A percentile compares a stretch with the other conserved stretches of the same genome.
Conservation (phyloP, 768 basidiomycete genomes). For the Pilatotrama ljubarskyi region DNA sequence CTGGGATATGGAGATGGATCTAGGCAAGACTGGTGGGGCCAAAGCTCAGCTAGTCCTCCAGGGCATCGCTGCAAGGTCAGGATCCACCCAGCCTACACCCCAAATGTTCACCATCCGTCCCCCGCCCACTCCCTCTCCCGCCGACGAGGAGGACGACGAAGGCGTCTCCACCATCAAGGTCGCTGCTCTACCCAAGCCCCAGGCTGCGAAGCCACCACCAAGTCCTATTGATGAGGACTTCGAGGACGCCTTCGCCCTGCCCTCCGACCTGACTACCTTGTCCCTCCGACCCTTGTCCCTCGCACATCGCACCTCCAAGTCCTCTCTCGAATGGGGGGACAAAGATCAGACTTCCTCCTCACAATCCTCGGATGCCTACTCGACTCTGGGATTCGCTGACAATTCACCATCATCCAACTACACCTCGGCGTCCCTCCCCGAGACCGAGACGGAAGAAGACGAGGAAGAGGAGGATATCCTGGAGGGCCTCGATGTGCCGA, state of each 20-base stretch:
- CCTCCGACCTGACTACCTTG: conserved; percentile 76
- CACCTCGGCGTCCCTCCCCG: conserved; percentile 62
- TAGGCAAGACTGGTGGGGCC: conserved; percentile 57
- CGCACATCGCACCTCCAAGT: conserved; percentile 77
- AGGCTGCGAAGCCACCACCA: conserved; percentile 33
- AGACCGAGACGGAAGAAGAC: conserved; percentile 67
- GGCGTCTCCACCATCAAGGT: conserved; percentile 85
- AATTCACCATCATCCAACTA: conserved; percentile 60
- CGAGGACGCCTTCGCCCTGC: conserved; percentile 80
- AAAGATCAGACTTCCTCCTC: conserved; percentile 71
- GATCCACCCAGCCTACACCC: conserved; percentile 35
- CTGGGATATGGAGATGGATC: conserved; percentile 79
- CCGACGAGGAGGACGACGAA: conserved; percentile 74
- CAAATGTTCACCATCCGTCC: conserved; percentile 67
- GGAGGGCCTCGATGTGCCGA: conserved; percentile 79
- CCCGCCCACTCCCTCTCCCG: conserved; percentile 49
- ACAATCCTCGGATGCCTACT: conserved; percentile 86
- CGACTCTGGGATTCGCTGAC: conserved; percentile 66
- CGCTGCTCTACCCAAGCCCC: conserved; percentile 43
- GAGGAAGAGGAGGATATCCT: conserved; percentile 68
- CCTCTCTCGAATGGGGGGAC: conserved; percentile 84
- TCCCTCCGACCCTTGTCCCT: conserved; percentile 80
- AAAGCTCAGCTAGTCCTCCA: conserved; percentile 43
- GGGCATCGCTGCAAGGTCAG: conserved; percentile 41
- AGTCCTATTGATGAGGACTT: conserved; percentile 73